Evolutionary conservation across 495 filamentous ascomycete genomes (phyloP).

Genomic region (Hypoxylon intermedium): DNA sequence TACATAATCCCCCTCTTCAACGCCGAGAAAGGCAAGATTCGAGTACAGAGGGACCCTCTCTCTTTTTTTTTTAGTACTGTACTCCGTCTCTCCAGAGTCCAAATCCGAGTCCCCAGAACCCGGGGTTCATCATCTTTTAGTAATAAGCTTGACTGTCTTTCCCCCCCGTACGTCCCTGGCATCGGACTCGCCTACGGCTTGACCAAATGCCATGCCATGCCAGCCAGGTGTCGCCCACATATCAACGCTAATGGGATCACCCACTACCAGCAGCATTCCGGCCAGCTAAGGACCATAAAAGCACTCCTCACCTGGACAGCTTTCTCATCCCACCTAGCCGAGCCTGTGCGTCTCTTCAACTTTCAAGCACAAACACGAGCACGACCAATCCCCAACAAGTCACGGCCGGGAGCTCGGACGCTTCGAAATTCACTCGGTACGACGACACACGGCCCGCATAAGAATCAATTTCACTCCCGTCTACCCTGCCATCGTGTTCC

Average conservation of each 20-base stretch:
- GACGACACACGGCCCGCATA: slow-evolving; percentile 36
- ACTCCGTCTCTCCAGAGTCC: neutral
- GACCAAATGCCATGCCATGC: slow-evolving; percentile 24
- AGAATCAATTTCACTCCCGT: slow-evolving; percentile 28
- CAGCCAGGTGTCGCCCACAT: slow-evolving; percentile 26
- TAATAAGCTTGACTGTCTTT: slow-evolving; percentile 14
- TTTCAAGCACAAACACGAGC: neutral
- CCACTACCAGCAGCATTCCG: slow-evolving; percentile 32
- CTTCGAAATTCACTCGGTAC: slow-evolving; percentile 34
- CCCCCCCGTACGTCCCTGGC: slow-evolving; percentile 6
- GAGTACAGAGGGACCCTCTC: slow-evolving; percentile 6
- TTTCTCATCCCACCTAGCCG: neutral
- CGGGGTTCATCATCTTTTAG: slow-evolving; percentile 16
- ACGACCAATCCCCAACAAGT: slow-evolving; percentile 20
- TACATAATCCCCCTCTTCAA: slow-evolving; percentile 25
- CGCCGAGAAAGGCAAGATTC: slow-evolving; percentile 31
- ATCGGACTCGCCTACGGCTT: slow-evolving; percentile 22
- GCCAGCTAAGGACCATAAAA: slow-evolving; percentile 18
- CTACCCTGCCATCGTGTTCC: slow-evolving; percentile 31
- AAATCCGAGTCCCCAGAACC: slow-evolving; percentile 7
- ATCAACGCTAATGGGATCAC: slow-evolving; percentile 24
- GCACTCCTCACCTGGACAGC: neutral
- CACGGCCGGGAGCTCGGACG: slow-evolving; percentile 32
- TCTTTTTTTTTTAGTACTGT: slow-evolving; percentile 15
- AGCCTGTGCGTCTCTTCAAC: neutral